Evolutionary conservation across 2,329 filamentous ascomycete species (phyloP), one percentile per base, ranked within the genome.

Genomic region (Colletotrichum sp.): DNA sequence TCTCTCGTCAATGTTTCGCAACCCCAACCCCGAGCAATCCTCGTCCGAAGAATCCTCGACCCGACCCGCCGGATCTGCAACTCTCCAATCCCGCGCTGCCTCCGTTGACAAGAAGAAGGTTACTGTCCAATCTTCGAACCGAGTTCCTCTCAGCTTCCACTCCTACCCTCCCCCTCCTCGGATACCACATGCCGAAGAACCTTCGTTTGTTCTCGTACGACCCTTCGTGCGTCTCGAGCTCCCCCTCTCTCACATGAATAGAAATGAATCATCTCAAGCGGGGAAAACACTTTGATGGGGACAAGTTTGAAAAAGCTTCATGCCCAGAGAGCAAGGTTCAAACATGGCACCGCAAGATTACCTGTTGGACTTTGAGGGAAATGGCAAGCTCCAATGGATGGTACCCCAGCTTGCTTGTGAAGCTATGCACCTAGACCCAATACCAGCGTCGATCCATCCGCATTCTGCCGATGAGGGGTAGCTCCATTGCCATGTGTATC

Each of bases 41-140:
- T 77, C 75, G 75, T 75, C 75, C 71, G 75, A 76, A 76, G 67
- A 65, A 66, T 61, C 36, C 75, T 77, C 72, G 78, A 80, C 69
- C 79, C 79, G 78, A 78, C 68, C 78, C 78, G 76, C 69, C 77
- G 79, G 79, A 77, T 79, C 77, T 75, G 71, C 62, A 64, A 27
- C 70, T 69, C 39, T 25, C 69, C 72, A 62, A 72, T 63, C 62
- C 72, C 62, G 55, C 30, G 13, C 30, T 63, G 44, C 30, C 34
- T 16, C 69, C 30, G 29, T 36, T 52, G n/a, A 49, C 27, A 68
- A 15, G 57, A 59, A 49, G 63, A 71, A 30, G 49, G 34, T 32
- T 59, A 27, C 27, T 69, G 64, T 65, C 71, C 59, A 70, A 64
- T 65, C 44, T 65, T 57, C 64, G 63, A 55, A 61, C 63, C 66